Percentiles rank a stretch among this genome's conserved stretches.
Conservation (phyloP, 495 filamentous ascomycete species). For the Echria macrotheca region DNA sequence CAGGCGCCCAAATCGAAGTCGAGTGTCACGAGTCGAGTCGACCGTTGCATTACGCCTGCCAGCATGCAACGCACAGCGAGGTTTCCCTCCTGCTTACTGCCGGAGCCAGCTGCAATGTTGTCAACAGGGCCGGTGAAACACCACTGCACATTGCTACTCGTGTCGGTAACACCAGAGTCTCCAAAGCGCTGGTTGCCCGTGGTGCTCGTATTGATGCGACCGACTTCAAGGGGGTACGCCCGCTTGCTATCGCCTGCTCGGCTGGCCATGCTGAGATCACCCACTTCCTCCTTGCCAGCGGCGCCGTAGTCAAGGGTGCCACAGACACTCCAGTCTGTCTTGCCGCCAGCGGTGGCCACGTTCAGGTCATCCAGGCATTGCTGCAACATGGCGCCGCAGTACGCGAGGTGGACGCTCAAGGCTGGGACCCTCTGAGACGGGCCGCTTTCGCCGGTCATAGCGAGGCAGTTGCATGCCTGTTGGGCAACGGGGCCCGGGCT, state of each 20-base stretch:
- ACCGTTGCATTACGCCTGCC: not conserved
- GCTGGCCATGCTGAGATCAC: not conserved
- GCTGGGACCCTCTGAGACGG: not conserved
- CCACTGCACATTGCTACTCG: not conserved
- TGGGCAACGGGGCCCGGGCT: conserved; percentile 4
- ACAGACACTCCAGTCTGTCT: not conserved
- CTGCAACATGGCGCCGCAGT: not conserved
- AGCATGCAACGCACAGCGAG: not conserved
- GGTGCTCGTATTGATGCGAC: not conserved
- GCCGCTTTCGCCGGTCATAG: conserved; percentile 6
- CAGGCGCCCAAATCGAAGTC: conserved; percentile 6
- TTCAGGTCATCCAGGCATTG: not conserved
- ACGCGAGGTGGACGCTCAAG: not conserved
- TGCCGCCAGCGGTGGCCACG: not conserved
- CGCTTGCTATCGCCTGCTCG: conserved; percentile 1
- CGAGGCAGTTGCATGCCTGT: conserved; percentile 5
- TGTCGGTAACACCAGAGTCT: not conserved
- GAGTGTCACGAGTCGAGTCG: not conserved
- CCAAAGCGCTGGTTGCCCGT: not conserved
- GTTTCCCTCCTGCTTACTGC: not conserved
- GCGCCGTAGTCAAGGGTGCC: not conserved
- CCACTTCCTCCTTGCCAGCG: not conserved
- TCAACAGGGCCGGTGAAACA: not conserved
- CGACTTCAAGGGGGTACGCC: not conserved
- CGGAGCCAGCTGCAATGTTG: not conserved